Conservation (phyloP, 192 early-diverging fungal species). For the Thoreauomyces humboldtii region DNA sequence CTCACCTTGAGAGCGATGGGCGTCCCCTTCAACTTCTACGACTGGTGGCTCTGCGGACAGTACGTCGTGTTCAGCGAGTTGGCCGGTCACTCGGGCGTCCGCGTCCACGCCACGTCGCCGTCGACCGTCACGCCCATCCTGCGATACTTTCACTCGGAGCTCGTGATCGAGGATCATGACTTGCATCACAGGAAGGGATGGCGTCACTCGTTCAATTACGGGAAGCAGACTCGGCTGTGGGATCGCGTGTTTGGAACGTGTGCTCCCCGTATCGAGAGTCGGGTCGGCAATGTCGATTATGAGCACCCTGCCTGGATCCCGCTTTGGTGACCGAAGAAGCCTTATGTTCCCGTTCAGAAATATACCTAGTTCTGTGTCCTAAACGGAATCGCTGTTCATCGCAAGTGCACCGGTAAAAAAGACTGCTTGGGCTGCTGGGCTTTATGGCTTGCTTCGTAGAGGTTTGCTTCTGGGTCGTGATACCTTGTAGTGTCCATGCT, state of each 20-base stretch:
- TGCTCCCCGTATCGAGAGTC: conserved; percentile 8
- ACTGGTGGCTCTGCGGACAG: conserved; percentile 16
- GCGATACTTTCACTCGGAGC: conserved; percentile 3
- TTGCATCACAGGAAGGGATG: conserved; percentile 11
- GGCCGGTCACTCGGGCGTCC: conserved; percentile 2
- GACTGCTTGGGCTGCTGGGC: no score
- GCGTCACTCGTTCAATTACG: conserved; percentile 6
- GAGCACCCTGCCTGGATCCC: conserved; percentile 5
- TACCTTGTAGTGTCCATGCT: no score
- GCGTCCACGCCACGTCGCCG: conserved; percentile 9
- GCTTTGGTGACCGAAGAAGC: conserved; percentile 1
- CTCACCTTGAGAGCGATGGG: conserved; percentile 5
- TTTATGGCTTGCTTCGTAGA: no score
- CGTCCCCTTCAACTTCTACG: conserved; percentile 16
- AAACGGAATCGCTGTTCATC: no score
- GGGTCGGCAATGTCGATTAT: conserved; percentile 12
- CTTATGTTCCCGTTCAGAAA: no score
- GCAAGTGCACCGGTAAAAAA: no score
- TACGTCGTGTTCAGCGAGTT: conserved; percentile 12
- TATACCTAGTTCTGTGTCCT: no score
- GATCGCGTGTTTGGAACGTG: conserved; percentile 16
- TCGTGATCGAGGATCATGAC: conserved; percentile 14
- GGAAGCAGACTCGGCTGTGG: conserved; percentile 13
- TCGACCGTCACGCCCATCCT: not conserved
- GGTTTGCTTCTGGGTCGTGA: no score